Base-by-base conservation (phyloP, 148 eudicot species). In the Chenopodium suecicum region DNA sequence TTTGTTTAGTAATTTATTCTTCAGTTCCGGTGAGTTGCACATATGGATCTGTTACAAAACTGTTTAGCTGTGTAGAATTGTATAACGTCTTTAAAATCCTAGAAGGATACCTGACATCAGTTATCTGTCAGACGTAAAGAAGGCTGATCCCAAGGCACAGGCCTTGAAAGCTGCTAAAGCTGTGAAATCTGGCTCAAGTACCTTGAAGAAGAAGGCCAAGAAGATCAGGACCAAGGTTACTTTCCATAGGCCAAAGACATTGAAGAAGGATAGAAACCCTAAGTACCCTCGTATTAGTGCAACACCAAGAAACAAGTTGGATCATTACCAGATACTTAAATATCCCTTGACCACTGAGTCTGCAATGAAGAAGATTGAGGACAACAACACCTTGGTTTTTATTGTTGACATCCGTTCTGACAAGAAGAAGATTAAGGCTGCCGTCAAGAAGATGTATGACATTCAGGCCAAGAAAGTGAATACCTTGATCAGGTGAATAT, bases 301-400 rank as follows among this genome's bases (percentile, higher is more conserved):
- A 3, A 86, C 98, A 37, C 86, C 90, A 17, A 90, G 98, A 85
- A 90, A 92, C 83, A 94, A 91, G 82, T 85, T 94, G 82, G 98
- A 94, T 80, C 97, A 94, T 0, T 94, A 92, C 77, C 98, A 89
- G 79, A 92, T 94, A 46, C 86, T 94, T 47, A 94, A 90, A 84
- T 94, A 86, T 63, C 98, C 98, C 12, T 80, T 92, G n/a, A 94
- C 98, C 70, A 92, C 97, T 17, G 98, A 94, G 73, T 92, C 94
- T 75, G 94, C 98, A n/a, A 92, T 92, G 98, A 94, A 94, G 89
- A 93, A 91, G 83, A 93, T 93, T 19, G 97, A 93, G 75, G 94
- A 93, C 77, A 93, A 93, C 89, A 93, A 93, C 72, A 93, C 97
- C 63, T 85, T 93, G 64, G 97, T 93, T 63, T 93, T 93, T 79